phyloP scores from a whole-genome alignment of 768 basidiomycete genomes.

The Hemileccinum impolitum region DNA sequence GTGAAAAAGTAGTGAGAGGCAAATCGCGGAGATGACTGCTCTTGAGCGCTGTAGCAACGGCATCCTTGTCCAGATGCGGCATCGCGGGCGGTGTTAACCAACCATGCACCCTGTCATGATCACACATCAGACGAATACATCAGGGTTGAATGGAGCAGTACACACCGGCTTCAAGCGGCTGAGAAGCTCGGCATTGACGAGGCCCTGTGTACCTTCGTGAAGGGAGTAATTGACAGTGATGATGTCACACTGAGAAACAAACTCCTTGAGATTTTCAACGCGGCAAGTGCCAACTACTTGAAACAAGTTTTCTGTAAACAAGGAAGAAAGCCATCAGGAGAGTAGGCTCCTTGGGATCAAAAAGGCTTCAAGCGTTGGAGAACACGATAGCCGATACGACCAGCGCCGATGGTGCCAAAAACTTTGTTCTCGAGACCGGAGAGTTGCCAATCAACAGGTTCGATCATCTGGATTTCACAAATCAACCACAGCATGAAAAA shows the following conservation, averaged over 20 bases:
- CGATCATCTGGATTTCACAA: constrained; percentile 54
- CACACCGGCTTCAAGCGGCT: constrained; percentile 65
- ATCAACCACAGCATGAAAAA: background rate
- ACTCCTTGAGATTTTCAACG: constrained; percentile 69
- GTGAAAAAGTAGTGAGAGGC: background rate
- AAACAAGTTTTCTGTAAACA: background rate
- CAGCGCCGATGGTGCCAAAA: constrained; percentile 83
- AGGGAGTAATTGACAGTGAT: constrained; percentile 82
- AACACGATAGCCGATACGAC: constrained; percentile 83
- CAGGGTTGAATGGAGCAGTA: background rate
- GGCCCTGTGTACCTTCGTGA: constrained; percentile 76
- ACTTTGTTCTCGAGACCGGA: constrained; percentile 84
- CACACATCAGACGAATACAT: background rate
- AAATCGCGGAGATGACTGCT: constrained; percentile 68
- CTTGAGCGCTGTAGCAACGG: constrained; percentile 68
- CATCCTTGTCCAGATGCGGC: constrained; percentile 87
- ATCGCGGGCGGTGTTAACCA: constrained; percentile 89
- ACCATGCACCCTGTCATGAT: constrained; percentile 67
- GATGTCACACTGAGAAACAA: constrained; percentile 63
- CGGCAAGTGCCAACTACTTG: constrained; percentile 65
- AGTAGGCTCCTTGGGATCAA: constrained; percentile 79
- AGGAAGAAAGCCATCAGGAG: constrained; percentile 39
- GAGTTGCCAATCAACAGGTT: constrained; percentile 81
- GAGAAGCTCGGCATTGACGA: constrained; percentile 77
- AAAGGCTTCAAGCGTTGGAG: constrained; percentile 74